phyloP scores from a whole-genome alignment of 495 filamentous ascomycete genomes.

The Neurospora tetrasperma region DNA sequence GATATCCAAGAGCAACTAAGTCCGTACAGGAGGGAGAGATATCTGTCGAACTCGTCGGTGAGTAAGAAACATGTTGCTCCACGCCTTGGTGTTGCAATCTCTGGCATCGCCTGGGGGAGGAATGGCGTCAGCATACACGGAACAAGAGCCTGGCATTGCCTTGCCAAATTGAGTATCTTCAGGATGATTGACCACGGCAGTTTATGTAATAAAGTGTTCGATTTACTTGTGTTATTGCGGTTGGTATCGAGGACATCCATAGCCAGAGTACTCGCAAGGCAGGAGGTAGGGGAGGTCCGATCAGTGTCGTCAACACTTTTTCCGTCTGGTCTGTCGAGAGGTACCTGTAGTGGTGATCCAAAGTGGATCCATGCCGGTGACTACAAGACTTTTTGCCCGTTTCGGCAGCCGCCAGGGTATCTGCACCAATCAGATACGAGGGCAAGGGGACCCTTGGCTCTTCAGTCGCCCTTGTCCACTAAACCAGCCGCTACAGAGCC shows the following conservation, averaged over 20 bases:
- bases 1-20: background rate
- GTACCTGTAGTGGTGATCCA: no score
- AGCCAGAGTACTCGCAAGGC: background rate
- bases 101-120: no score
- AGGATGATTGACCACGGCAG: background rate
- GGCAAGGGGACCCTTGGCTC: background rate
- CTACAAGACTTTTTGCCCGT: background rate
- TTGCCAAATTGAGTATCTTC: background rate
- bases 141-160: background rate
- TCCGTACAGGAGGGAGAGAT: background rate
- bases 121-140: background rate
- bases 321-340: background rate
- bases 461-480: background rate
- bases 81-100: background rate
- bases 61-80: background rate
- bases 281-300: background rate
- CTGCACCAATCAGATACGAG: background rate
- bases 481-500: background rate
- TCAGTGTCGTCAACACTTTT: background rate
- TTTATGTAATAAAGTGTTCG: background rate
- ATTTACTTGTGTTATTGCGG: no score
- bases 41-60: background rate
- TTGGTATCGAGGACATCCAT: background rate
- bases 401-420: background rate
- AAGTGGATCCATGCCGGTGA: background rate